A percentile compares a stretch with the other conserved stretches of the same genome.
These are phyloP conservation scores for Mycena capillaripes DNA, from an alignment of 768 basidiomycete genomes.

Conservation along the genomic window DNA sequence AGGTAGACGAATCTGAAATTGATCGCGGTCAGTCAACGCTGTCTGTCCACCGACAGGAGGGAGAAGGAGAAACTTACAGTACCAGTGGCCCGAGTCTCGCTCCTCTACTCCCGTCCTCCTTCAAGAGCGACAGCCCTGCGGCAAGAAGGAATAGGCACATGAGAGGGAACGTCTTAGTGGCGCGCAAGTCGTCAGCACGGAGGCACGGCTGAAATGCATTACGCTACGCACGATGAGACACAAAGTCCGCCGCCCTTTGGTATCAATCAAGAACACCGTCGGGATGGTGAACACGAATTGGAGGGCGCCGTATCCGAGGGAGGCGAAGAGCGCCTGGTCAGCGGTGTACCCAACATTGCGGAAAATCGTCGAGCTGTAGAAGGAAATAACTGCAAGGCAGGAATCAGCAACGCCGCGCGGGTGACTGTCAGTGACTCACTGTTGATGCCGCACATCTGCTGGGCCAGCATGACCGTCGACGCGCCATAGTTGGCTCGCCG, in stretches of 20 bases:
- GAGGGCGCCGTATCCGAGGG: conserved; percentile 49
- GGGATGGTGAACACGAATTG: conserved; percentile 40
- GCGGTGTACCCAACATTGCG: conserved; percentile 46
- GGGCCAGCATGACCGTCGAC: conserved; percentile 34
- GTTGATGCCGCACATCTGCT: conserved; percentile 40
- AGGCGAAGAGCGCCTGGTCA: conserved; percentile 41
- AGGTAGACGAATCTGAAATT: conserved; percentile 33
- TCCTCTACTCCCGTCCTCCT: conserved; percentile 30
- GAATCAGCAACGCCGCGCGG: neutral
- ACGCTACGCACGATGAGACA: conserved; percentile 43
- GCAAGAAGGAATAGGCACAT: conserved; percentile 58
- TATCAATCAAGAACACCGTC: conserved; percentile 37
- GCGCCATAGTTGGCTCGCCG: conserved; percentile 66
- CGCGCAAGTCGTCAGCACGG: neutral
- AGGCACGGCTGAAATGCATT: conserved; percentile 36
- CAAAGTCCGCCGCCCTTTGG: conserved; percentile 39
- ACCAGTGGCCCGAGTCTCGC: conserved; percentile 29
- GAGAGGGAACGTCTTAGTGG: conserved; percentile 53
- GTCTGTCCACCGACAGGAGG: conserved; percentile 39
- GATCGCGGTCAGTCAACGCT: neutral
- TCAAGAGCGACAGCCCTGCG: conserved; percentile 52
- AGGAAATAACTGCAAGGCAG: conserved; percentile 48
- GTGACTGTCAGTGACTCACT: conserved; percentile 39
- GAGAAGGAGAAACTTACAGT: conserved; percentile 45
- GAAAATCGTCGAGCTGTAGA: conserved; percentile 57